Base-by-base conservation (phyloP, 176 grass and related monocot genomes). In the Aegilops tauschii region DNA sequence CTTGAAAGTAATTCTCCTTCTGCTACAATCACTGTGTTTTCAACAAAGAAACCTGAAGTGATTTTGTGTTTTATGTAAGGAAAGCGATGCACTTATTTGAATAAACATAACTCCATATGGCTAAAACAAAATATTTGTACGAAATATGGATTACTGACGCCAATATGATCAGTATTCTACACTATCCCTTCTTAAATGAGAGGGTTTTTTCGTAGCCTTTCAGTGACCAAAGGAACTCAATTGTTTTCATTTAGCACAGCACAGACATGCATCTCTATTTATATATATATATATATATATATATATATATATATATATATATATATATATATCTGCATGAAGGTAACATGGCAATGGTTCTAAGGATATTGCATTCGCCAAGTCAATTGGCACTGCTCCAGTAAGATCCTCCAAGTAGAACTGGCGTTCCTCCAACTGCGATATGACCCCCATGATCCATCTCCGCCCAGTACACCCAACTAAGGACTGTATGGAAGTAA, bases 371-470 rank as follows among this genome's bases (percentile, higher is more conserved):
- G 96, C 85, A 82, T 90, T 90, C 8, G 80, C 71, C 66, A 98
- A 88, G 42, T 96, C 92, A 86, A 98, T 91, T 73, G 96, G 89
- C 54, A 98, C 91, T 68, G 93, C 93, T 86, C 93, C 96, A 87
- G 90, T 94, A 81, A 95, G 90, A 92, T 96, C 96, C 82, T 98
- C 96, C 88, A 95, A 88, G 84, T 91, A 94, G 79, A 98, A 98
- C 35, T 95, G 93, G 0, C 88, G 78, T 82, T 98, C 96, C 90
- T 95, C 92, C 78, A 95, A 78, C 76, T 98, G 96, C 8, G 93
- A 98, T 83, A 98, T 98, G 69, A 98, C 90, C 16, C 93, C 96
- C 86, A 93, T 96, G 85, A 96, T 94, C 96, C 96, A 98, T 98
- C 92, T 94, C 88, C 93, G 83, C 74, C 93, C 96, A 44, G 76